Evolutionary conservation across 1,284 basidiomycete genomes (phyloP), one percentile per base, ranked within the genome.

Genomic region (Leccinum griseonigrum): DNA sequence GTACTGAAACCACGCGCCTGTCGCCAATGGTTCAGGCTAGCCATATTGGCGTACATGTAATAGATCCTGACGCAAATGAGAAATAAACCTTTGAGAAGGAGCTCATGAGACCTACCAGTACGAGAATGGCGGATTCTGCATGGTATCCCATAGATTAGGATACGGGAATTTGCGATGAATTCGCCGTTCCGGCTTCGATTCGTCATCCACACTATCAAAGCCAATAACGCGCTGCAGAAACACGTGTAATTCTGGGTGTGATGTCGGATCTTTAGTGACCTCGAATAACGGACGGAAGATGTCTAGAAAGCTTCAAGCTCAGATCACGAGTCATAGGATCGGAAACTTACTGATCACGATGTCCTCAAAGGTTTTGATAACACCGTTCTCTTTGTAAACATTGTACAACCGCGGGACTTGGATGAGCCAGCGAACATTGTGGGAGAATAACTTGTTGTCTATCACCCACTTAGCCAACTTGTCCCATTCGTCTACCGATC

Each of bases 401-500:
- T 97, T 92, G 78, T 99, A 99, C 63, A 99, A 76, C 2, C 97
- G 88, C 3, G 97, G 97, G 13, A 99, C 83, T 76, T 99, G 97
- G 68, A 99, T 92, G 57, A 99, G 85, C 97, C 97, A 99, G 57
- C 97, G 86, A 36, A 99, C 94, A 71, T 99, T 99, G 75, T 98
- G 95, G 8, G 95, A 98, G 75, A 87, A 94, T 13, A 99, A 82
- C 74, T 95, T 94, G 80, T 98, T 88, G 73, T 93, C 85, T 71
- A 98, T 88, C 58, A 99, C 89, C 97, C 97, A 99, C 79, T 90
- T 90, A 7, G 97, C 97, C 5, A 99, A 82, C 73, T 98, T 98
- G 80, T 99, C 97, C 97, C 97, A 99, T 78, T 99, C 97, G 64
- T 88, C 79, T 14, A 74, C 68, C 2, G 82, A 83, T 54, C 86